Conservation (phyloP, 2,329 filamentous ascomycete genomes). For the Didymella glomerata region DNA sequence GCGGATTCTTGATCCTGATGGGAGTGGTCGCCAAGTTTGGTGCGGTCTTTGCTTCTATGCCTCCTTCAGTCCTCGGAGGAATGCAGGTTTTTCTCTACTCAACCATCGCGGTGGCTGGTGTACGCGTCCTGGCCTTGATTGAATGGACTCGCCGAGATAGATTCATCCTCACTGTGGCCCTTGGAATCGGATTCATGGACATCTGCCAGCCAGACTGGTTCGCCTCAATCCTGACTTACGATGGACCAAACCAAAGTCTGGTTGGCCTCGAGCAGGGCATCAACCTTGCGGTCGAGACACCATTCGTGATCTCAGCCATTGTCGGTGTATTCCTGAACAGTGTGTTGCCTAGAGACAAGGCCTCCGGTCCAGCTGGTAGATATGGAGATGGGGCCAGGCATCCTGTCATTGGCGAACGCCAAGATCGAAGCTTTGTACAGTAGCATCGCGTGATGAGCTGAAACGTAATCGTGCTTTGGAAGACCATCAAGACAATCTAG, state of each 20-base stretch:
- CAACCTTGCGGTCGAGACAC: constrained; percentile 54
- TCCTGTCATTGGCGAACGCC: not conserved
- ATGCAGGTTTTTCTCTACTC: constrained; percentile 53
- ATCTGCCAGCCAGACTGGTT: constrained; percentile 54
- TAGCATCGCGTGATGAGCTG: not conserved
- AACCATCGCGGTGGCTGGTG: constrained; percentile 40
- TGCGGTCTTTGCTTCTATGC: constrained; percentile 42
- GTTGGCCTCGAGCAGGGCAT: constrained; percentile 54
- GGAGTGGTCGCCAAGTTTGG: constrained; percentile 42
- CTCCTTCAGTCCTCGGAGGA: constrained; percentile 55
- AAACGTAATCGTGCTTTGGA: not conserved
- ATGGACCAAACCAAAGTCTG: constrained; percentile 48
- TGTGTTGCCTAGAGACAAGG: constrained; percentile 50
- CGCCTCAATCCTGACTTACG: constrained; percentile 50
- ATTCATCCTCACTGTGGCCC: constrained; percentile 39
- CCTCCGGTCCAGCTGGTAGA: not conserved
- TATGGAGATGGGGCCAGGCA: constrained; percentile 3
- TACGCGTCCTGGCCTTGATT: constrained; percentile 40
- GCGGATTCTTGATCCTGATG: constrained; percentile 39
- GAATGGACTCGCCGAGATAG: constrained; percentile 39
- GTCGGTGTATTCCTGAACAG: constrained; percentile 53
- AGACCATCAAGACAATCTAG: not conserved
- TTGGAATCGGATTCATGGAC: constrained; percentile 48
- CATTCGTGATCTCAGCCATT: constrained; percentile 53
- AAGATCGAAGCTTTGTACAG: too few relatives aligned